Percentiles rank a stretch among this genome's conserved stretches.
These are phyloP conservation scores for Phyllosticta citrichinensis DNA, from an alignment of 2,329 filamentous ascomycete species.

Conservation along the genomic window DNA sequence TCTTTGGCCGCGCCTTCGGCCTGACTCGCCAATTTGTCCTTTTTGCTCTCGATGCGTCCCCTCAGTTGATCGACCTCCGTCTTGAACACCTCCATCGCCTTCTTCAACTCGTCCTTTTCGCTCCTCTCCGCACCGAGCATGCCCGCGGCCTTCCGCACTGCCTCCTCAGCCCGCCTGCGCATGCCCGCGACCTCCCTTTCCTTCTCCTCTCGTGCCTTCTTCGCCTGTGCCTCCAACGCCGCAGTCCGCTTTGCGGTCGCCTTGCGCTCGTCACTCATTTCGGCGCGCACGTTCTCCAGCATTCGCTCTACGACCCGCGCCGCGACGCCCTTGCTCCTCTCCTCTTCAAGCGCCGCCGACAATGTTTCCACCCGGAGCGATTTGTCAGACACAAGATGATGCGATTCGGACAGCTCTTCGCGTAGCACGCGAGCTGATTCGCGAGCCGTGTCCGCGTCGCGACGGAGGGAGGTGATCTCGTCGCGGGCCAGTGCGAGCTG, in stretches of 20 bases:
- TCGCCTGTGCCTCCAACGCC: neutral
- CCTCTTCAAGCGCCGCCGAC: neutral
- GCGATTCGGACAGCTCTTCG: neutral
- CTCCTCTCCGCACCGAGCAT: slow-evolving; percentile 2
- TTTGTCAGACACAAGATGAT: neutral
- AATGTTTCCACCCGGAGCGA: neutral
- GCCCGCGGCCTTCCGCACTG: slow-evolving; percentile 1
- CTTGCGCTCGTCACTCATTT: neutral
- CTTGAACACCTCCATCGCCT: neutral
- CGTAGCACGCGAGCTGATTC: slow-evolving; percentile 2
- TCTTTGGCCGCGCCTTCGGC: neutral
- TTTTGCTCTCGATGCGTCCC: neutral
- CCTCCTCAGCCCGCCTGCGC: slow-evolving; percentile 1
- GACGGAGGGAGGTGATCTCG: neutral
- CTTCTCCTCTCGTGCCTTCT: neutral
- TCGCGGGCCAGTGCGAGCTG: slow-evolving; percentile 1
- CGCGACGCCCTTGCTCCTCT: neutral
- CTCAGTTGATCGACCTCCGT: slow-evolving; percentile 3
- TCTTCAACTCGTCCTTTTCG: slow-evolving; percentile 2
- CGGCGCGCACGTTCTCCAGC: neutral
- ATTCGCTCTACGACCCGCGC: neutral
- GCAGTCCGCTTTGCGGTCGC: neutral
- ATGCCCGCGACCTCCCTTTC: neutral
- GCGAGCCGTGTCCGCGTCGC: neutral
- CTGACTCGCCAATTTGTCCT: neutral